These are phyloP conservation scores for Hordeum pubiflorum DNA, from an alignment of 202 grass and related monocot species.

Conservation along the genomic window DNA sequence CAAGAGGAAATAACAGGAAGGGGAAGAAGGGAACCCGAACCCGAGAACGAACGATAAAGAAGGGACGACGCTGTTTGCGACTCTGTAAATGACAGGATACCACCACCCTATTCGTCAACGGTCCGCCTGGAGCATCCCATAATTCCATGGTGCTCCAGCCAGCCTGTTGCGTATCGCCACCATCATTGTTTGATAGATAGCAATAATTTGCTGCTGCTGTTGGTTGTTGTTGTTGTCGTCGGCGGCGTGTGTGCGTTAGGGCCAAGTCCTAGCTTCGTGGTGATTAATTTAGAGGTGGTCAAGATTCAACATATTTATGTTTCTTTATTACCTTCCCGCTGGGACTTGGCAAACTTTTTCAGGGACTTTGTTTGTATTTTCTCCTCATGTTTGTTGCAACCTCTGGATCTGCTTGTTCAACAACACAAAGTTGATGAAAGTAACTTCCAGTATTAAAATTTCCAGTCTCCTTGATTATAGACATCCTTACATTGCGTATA, in stretches of 20 bases:
- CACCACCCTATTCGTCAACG: constrained; percentile 47
- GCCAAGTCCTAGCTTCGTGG: constrained; percentile 59
- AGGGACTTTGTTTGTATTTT: constrained; percentile 4
- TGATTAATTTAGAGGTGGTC: constrained; percentile 54
- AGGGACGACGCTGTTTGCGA: constrained; percentile 15
- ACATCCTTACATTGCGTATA: background rate
- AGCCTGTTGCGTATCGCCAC: constrained; percentile 43
- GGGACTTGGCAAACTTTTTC: constrained; percentile 34
- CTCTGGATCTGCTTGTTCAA: constrained; percentile 37
- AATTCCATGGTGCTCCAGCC: constrained; percentile 37
- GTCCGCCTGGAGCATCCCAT: constrained; percentile 38
- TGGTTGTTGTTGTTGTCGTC: constrained; percentile 28
- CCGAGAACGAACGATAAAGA: background rate
- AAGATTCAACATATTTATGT: constrained; percentile 68
- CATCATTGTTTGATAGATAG: constrained; percentile 58
- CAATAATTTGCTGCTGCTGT: constrained; percentile 46
- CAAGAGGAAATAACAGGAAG: constrained; percentile 56
- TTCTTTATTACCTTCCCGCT: constrained; percentile 39
- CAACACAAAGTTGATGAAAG: constrained; percentile 43
- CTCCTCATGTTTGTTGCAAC: constrained; percentile 12
- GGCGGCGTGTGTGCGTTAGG: constrained; percentile 40
- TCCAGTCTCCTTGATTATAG: background rate
- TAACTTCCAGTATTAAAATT: constrained; percentile 12
- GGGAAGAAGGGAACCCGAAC: background rate
- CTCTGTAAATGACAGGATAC: constrained; percentile 65